phyloP scores from a whole-genome alignment of 106 monocot genomes.

The Dendrobium officinale region DNA sequence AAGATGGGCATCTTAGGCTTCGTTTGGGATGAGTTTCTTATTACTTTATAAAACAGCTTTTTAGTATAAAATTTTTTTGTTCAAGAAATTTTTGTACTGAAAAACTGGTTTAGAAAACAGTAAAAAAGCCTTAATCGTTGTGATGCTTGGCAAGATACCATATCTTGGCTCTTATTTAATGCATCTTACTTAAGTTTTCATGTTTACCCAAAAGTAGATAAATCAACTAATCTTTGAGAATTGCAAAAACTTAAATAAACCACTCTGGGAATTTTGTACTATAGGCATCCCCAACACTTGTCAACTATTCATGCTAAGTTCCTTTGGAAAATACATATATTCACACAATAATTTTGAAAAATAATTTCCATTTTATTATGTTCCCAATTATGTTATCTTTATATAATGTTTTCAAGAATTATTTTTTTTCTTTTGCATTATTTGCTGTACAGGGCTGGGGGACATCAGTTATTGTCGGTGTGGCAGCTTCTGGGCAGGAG shows the following conservation, averaged over 20 bases:
- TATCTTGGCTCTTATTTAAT: neutral
- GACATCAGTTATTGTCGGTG: constrained; percentile 95
- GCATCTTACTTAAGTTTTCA: neutral
- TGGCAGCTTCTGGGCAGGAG: constrained; percentile 96
- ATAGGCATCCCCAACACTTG: too few species aligned
- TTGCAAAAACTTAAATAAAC: too few species aligned
- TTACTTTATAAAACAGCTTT: too few species aligned
- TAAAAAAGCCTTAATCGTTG: neutral
- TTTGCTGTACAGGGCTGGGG: constrained; percentile 75
- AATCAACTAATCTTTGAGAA: too few species aligned
- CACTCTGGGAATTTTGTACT: too few species aligned
- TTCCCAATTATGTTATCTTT: neutral
- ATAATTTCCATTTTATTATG: neutral
- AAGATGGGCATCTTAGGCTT: too few species aligned
- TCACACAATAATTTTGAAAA: neutral
- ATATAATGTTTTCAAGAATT: neutral
- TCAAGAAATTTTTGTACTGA: too few species aligned
- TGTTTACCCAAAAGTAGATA: too few species aligned
- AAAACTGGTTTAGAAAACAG: too few species aligned
- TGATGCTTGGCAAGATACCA: neutral
- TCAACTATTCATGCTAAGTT: neutral
- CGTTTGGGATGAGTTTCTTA: too few species aligned
- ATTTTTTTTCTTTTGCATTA: too few species aligned
- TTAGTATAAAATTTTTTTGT: too few species aligned
- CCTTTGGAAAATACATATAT: neutral